These are phyloP conservation scores for Macrolepiota fuliginosa DNA, from an alignment of 768 basidiomycete genomes.

Conservation along the genomic window DNA sequence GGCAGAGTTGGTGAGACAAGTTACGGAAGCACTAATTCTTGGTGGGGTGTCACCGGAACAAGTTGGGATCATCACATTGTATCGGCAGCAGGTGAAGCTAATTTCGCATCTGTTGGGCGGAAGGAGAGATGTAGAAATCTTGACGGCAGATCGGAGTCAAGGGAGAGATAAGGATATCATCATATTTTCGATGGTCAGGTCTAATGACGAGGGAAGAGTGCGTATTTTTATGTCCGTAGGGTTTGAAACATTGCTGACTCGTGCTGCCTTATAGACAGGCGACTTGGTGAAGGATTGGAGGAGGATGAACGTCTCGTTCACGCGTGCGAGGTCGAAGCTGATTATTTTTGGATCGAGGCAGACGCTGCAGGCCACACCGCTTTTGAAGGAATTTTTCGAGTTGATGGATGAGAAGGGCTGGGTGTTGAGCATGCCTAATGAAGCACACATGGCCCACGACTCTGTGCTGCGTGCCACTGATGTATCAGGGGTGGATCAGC, in stretches of 20 bases:
- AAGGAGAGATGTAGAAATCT: slow-evolving; percentile 66
- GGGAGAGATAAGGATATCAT: slow-evolving; percentile 96
- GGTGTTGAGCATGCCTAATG: slow-evolving; percentile 58
- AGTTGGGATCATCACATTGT: slow-evolving; percentile 87
- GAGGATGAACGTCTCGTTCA: slow-evolving; percentile 94
- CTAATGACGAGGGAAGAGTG: slow-evolving; percentile 76
- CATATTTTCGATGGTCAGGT: slow-evolving; percentile 88
- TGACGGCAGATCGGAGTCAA: slow-evolving; percentile 93
- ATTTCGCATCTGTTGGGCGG: slow-evolving; percentile 61
- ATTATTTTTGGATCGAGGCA: slow-evolving; percentile 85
- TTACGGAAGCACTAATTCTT: slow-evolving; percentile 60
- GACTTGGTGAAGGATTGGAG: slow-evolving; percentile 96
- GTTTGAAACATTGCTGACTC: neutral
- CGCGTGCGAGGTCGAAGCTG: slow-evolving; percentile 87
- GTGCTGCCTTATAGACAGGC: slow-evolving; percentile 57
- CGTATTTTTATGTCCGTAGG: slow-evolving; percentile 24
- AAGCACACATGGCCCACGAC: slow-evolving; percentile 53
- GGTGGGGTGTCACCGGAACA: slow-evolving; percentile 67
- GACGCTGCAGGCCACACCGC: slow-evolving; percentile 61
- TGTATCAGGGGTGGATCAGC: slow-evolving; percentile 23
- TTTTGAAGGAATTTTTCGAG: slow-evolving; percentile 73
- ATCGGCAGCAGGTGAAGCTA: slow-evolving; percentile 94
- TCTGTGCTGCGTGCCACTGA: slow-evolving; percentile 20
- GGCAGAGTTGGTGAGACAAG: slow-evolving; percentile 64
- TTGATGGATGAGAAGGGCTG: slow-evolving; percentile 73